Base-by-base conservation (phyloP, 176 grass and related monocot genomes). In the Cenchrus purpureus region DNA sequence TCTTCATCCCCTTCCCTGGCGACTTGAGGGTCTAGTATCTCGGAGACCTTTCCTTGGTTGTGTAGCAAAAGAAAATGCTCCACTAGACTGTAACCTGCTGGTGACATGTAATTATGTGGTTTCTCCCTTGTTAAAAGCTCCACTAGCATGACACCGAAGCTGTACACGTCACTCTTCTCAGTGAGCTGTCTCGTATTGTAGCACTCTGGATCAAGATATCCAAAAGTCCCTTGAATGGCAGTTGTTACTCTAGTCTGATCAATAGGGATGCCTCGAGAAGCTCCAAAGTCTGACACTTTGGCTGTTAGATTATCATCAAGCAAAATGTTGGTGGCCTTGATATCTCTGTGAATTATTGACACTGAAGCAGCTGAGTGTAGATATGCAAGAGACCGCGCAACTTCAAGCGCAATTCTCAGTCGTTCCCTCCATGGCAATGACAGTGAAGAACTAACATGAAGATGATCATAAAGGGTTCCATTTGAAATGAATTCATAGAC, bases 161-260 rank as follows among this genome's bases (percentile, higher is more conserved):
- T 88, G 10, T 91, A 88, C 6, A 88, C 89, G 13, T 88, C 89
- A 8, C 89, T 91, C 69, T 91, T 91, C 34, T 84, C 85, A 4
- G 89, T 88, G 29, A 91, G 82, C 3, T 8, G 28, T 49, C 68
- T 58, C 1, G 81, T n/a, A n/a, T n/a, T n/a, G n/a, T 84, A 91
- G 85, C 78, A 91, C 48, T 91, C 68, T 10, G 89, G 81, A 72
- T 91, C 85, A 7, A 88, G 17, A 37, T 84, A 91, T 65, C 89
- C 89, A 40, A 79, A 73, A 56, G 85, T 91, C 45, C 89, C 89
- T 70, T 91, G 89, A 44, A 91, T 81, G 29, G 60, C 61, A 20
- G 89, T 91, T 2, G 85, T 86, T 12, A 84, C 15, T 73, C 72
- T 44, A 12, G 80, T 91, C 25, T 87, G 48, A 48, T 87, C 85